A percentile compares a stretch with the other conserved stretches of the same genome.
Evolutionary conservation across 2,329 filamentous ascomycete species (phyloP).

Genomic region (Mollisia scopiformis): DNA sequence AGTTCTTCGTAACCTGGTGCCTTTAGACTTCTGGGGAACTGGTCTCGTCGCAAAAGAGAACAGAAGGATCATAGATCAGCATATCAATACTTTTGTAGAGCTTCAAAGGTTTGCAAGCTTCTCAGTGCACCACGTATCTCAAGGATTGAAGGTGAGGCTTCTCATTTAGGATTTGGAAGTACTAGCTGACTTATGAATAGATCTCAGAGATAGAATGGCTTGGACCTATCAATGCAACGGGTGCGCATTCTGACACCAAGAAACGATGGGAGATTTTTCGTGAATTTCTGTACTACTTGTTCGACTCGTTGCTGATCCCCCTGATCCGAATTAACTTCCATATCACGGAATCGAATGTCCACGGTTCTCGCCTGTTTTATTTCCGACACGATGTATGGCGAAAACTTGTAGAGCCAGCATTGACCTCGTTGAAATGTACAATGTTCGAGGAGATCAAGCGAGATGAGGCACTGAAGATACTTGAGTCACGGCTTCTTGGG

Average conservation of each 20-base stretch:
- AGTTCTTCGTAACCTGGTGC: slow-evolving; percentile 72
- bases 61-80: slow-evolving; percentile 60
- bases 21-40: slow-evolving; percentile 73
- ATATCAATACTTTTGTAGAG: slow-evolving; percentile 76
- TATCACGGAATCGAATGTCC: slow-evolving; percentile 83
- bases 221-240: slow-evolving; percentile 50
- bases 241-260: slow-evolving; percentile 67
- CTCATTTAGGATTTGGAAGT: no score
- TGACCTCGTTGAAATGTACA: slow-evolving; percentile 65
- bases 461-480: slow-evolving; percentile 56
- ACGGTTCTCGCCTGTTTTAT: slow-evolving; percentile 85
- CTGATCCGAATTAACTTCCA: slow-evolving; percentile 88
- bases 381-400: slow-evolving; percentile 95
- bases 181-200: slow-evolving; percentile 46
- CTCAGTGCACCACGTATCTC: slow-evolving; percentile 75
- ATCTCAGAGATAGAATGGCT: slow-evolving; percentile 76
- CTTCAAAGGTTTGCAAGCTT: slow-evolving; percentile 82
- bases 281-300: slow-evolving; percentile 89
- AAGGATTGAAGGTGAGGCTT: slow-evolving; percentile 69
- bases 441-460: slow-evolving; percentile 80
- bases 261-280: slow-evolving; percentile 81
- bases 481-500: slow-evolving; percentile 68
- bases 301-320: slow-evolving; percentile 90
- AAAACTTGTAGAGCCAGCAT: slow-evolving; percentile 71
- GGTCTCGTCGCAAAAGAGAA: slow-evolving; percentile 61